phyloP scores from a whole-genome alignment of 805 yeast genomes.

The Groenewaldozyma salmanticensis region DNA sequence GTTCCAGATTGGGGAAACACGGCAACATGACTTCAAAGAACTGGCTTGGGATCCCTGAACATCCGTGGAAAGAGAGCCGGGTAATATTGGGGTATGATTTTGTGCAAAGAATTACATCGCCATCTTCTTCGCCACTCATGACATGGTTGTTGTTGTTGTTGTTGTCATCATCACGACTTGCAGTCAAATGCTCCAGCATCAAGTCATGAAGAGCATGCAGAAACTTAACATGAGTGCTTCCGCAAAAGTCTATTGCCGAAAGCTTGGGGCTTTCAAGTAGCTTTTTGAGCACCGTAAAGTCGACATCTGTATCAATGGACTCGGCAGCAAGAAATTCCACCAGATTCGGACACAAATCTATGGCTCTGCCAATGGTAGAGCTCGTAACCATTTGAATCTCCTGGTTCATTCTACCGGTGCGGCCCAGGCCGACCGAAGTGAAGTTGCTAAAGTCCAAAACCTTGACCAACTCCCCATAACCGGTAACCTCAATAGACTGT shows the following conservation, averaged over 20 bases:
- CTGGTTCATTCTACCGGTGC: constrained; percentile 82
- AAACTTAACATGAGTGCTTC: constrained; percentile 40
- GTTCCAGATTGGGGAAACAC: constrained; percentile 43
- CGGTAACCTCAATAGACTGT: constrained; percentile 43
- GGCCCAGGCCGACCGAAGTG: constrained; percentile 81
- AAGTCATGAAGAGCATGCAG: neutral
- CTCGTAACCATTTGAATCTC: constrained; percentile 87
- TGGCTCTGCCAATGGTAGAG: constrained; percentile 54
- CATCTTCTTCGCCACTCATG: constrained; percentile 5
- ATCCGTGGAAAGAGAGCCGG: constrained; percentile 73
- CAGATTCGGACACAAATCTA: constrained; percentile 51
- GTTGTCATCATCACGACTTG: constrained; percentile 10
- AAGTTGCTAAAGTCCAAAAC: constrained; percentile 81
- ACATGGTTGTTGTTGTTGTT: neutral
- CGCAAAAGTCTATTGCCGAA: constrained; percentile 78
- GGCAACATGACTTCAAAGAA: constrained; percentile 50
- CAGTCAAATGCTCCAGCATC: neutral
- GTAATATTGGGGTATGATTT: constrained; percentile 23
- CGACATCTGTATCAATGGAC: constrained; percentile 75
- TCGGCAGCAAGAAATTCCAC: constrained; percentile 77
- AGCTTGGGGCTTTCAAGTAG: constrained; percentile 51
- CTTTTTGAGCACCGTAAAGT: constrained; percentile 42
- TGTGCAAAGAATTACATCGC: too few relatives aligned
- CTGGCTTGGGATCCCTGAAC: constrained; percentile 62
- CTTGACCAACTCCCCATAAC: constrained; percentile 42